Evolutionary conservation across 257 asterid genomes (phyloP).

Genomic region (Linaria vulgaris): DNA sequence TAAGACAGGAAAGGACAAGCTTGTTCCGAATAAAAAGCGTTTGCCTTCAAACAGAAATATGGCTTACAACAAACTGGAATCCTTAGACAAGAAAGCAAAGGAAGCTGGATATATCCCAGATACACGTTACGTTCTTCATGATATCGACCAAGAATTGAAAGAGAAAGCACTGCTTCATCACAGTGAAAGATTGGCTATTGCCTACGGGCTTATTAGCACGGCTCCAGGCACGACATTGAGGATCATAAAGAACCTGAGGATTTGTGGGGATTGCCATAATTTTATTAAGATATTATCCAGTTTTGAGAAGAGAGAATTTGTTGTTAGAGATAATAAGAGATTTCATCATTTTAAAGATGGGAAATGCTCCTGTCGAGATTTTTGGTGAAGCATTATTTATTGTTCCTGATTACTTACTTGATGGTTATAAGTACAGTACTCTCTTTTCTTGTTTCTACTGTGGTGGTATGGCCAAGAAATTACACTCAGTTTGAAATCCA

Average conservation of each 20-base stretch:
- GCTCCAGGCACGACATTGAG: constrained; percentile 42
- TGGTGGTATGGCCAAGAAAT: too few species aligned
- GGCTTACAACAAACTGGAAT: constrained; percentile 37
- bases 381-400: constrained; percentile 45
- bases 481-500: too few species aligned
- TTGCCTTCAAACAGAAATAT: constrained; percentile 22
- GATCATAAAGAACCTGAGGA: constrained; percentile 49
- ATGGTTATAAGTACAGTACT: too few species aligned
- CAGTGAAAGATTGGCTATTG: constrained; percentile 48
- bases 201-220: constrained; percentile 46
- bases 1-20: background rate
- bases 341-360: constrained; percentile 59
- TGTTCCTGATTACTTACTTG: too few species aligned
- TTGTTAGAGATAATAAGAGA: constrained; percentile 51
- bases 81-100: constrained; percentile 31
- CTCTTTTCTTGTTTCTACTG: too few species aligned
- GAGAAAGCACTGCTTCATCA: constrained; percentile 46
- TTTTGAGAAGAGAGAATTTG: constrained; percentile 38
- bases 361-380: constrained; percentile 45
- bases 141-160: constrained; percentile 39
- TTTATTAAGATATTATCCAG: constrained; percentile 45
- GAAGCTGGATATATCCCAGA: constrained; percentile 44
- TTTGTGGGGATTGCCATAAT: constrained; percentile 52
- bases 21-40: background rate
- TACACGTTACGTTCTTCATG: constrained; percentile 39